These are phyloP conservation scores for Chaetomidium leptoderma DNA, from an alignment of 495 filamentous ascomycete genomes.

Conservation along the genomic window DNA sequence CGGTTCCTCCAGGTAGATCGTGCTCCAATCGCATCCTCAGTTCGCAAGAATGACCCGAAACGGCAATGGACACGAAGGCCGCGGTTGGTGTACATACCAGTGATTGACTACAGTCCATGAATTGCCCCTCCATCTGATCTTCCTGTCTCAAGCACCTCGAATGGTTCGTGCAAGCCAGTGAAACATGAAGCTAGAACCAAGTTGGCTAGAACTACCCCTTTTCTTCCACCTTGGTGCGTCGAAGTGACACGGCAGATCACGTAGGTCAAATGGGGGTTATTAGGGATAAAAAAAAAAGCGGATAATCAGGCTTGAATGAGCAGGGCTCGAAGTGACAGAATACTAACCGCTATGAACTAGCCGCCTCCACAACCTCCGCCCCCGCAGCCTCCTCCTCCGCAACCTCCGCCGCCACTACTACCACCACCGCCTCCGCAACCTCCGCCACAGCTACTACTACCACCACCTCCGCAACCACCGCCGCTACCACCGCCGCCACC, in stretches of 20 bases:
- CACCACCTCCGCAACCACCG: not conserved
- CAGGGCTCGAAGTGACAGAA: not conserved
- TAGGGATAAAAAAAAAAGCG: no score
- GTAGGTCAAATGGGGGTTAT: no score
- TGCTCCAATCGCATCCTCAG: not conserved
- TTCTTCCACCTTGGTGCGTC: no score
- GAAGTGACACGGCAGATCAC: no score
- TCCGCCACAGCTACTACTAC: not conserved
- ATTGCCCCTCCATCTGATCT: not conserved
- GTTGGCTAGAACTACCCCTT: not conserved
- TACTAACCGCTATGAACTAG: not conserved
- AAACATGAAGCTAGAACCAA: no score
- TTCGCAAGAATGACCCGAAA: slow-evolving; percentile 5
- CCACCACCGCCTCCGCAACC: not conserved
- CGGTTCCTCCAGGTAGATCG: no score
- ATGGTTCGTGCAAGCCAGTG: no score
- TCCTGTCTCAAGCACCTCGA: not conserved
- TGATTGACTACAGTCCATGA: not conserved
- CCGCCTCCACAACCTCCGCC: not conserved
- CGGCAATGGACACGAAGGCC: not conserved
- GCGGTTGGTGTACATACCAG: no score
- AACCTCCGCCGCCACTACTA: not conserved
- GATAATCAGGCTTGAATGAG: not conserved
- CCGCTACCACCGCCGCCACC: not conserved
- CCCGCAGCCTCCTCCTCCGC: not conserved